Percentiles rank a stretch among this genome's conserved stretches.
Conservation (phyloP, 164 flowering plant species). For the Tetrastigma voinierianum region DNA sequence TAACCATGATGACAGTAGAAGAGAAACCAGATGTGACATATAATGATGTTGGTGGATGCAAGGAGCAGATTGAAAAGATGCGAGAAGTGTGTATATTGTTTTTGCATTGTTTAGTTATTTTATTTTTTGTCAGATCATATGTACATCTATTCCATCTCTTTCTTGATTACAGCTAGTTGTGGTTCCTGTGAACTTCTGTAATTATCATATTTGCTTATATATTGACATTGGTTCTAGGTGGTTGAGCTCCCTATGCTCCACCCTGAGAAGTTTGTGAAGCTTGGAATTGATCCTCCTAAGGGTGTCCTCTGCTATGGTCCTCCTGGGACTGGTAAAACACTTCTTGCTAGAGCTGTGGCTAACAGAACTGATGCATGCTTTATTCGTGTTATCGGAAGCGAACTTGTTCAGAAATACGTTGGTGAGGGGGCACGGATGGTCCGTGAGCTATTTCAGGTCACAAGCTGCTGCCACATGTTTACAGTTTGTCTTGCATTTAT, state of each 20-base stretch:
- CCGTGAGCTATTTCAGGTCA: constrained; percentile 92
- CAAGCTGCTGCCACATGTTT: background rate
- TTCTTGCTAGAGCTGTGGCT: constrained; percentile 95
- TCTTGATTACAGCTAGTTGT: constrained; percentile 12
- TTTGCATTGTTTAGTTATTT: background rate
- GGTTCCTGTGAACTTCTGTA: background rate
- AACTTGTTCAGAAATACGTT: constrained; percentile 96
- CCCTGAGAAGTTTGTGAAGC: constrained; percentile 96
- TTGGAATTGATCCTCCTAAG: constrained; percentile 98
- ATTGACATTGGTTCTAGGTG: constrained; percentile 42
- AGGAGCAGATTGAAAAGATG: constrained; percentile 98
- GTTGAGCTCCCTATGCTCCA: constrained; percentile 97
- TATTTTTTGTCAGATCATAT: background rate
- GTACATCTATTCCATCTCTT: no score
- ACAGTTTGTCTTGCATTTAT: background rate
- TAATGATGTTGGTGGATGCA: constrained; percentile 98
- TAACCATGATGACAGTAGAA: constrained; percentile 99
- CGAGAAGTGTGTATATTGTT: constrained; percentile 54
- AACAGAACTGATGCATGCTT: constrained; percentile 98
- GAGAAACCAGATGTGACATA: constrained; percentile 98
- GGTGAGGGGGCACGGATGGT: constrained; percentile 99
- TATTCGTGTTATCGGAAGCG: constrained; percentile 97
- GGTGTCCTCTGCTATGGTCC: constrained; percentile 99
- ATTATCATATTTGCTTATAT: background rate
- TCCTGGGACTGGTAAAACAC: constrained; percentile 98